Percentiles rank a stretch among this genome's conserved stretches.
Conservation (phyloP, 768 basidiomycete species). For the Galerina marginata region DNA sequence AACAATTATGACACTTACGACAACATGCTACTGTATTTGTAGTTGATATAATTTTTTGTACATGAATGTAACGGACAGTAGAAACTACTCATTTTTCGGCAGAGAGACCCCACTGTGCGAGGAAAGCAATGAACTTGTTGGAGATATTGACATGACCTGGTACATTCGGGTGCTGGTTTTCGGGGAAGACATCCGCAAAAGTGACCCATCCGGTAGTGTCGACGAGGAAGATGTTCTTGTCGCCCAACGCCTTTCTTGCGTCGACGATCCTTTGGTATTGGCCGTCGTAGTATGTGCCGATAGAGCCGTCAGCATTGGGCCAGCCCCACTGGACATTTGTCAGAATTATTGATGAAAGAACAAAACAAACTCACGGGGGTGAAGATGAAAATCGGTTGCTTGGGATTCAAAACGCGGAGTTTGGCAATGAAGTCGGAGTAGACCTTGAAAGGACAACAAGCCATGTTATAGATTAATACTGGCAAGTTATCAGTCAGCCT, state of each 20-base stretch:
- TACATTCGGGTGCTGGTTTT: conserved; percentile 55
- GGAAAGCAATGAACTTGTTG: conserved; percentile 47
- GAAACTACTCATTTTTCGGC: not conserved
- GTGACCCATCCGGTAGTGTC: conserved; percentile 63
- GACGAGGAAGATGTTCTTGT: conserved; percentile 55
- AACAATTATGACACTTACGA: conserved; percentile 13
- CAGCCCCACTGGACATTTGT: conserved; percentile 52
- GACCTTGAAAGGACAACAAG: conserved; percentile 34
- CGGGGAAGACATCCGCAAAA: conserved; percentile 54
- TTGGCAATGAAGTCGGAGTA: conserved; percentile 52
- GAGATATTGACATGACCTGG: conserved; percentile 55
- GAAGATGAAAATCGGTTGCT: conserved; percentile 57
- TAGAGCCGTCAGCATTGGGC: conserved; percentile 53
- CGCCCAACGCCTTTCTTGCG: conserved; percentile 46
- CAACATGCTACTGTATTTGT: conserved; percentile 2
- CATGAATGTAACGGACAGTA: not conserved
- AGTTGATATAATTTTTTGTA: not conserved
- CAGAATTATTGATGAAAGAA: not conserved
- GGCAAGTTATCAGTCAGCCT: not conserved
- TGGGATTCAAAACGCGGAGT: conserved; percentile 47
- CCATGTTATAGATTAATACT: no score
- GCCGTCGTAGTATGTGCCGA: conserved; percentile 52
- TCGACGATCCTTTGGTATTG: conserved; percentile 52
- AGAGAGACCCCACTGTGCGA: conserved; percentile 51
- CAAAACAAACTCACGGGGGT: conserved; percentile 46